Evolutionary conservation across 2,329 filamentous ascomycete genomes (phyloP), one percentile per base, ranked within the genome.

Genomic region (Ascochyta clinopodiicola): DNA sequence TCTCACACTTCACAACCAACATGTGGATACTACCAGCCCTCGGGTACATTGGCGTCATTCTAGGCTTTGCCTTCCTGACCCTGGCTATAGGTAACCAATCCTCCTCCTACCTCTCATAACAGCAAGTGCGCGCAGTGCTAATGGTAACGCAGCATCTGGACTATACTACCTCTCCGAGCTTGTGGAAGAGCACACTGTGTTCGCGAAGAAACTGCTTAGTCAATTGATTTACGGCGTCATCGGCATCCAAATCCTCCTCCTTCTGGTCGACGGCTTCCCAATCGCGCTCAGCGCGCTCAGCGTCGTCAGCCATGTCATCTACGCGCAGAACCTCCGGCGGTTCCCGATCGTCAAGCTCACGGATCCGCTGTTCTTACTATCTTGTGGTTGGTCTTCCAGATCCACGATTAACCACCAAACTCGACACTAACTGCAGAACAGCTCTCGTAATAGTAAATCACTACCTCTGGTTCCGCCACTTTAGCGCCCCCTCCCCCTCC

Each of bases 151-250:
- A 91, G 95, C 95, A 35, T 97, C 92, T n/a, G 95, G 95, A 34
- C 87, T 99, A 24, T 99, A 99, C 80, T 99, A 99, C 76, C 88
- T 99, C 49, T 97, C 94, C 22, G 95, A 99, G 77, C 87, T 98
- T 13, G 95, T 99, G 58, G 95, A 99, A 79, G 95, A 99, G 77
- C 94, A 99, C 74, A 97, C 94, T 4, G 94, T 98, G 10, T 78
- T 96, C 60, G 90, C 93, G 12, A 96, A 96, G 74, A 91, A 89
- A 53, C 81, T 97, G n/a, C 82, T 99, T 47, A 89, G 85, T 31
- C 88, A 86, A 37, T 82, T 98, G 51, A 97, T 98, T 69, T 96
- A 96, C 79, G 80, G 79, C 59, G 86, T 96, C 62, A 88, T 97
- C 58, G 84, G 69, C 27, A 74, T 92, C 6, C 94, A 97, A 74